Evolutionary conservation across 768 basidiomycete genomes (phyloP), one percentile per base, ranked within the genome.

Genomic region (Auricularia cornea): DNA sequence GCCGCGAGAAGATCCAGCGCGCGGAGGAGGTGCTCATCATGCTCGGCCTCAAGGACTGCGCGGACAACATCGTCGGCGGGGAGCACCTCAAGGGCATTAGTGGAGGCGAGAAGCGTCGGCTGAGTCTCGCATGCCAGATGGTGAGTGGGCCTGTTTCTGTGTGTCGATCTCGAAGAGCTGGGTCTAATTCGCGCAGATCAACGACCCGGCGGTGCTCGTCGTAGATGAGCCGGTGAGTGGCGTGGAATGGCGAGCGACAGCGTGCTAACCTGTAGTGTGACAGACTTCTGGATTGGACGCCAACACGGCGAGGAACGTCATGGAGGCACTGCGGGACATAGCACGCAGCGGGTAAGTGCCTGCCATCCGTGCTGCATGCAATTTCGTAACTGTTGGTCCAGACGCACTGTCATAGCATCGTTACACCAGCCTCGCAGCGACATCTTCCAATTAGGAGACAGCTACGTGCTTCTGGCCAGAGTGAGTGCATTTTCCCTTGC

Each of bases 51-150:
- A 75, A 75, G 62, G 75, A 77, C 54, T 80, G 79, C 62, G 80
- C 79, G n/a, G 75, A 81, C 64, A 72, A 75, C 23, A 72, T 78
- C 26, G 78, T 81, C 32, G 81, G 81, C 28, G 80, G 80, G 2
- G 74, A 75, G 52, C 63, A 59, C 69, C 62, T 72, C 40, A 73
- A 79, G 67, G 80, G 80, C 1, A 81, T 82, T 38, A 75, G 73
- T 11, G 81, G 81, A 4, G 81, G 81, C n/a, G 80, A 82, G 66
- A 82, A 81, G 68, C 68, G 80, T 1, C 71, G 80, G 32, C 68
- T 81, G 10, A 78, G 76, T 28, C 68, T 82, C 23, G 81, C 78
- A 1, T 76, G 80, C 0, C 75, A 81, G 67, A 78, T 74, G 66
- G 54, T 57, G 60, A n/a, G 59, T 61, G 60, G n/a, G n/a, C n/a